A percentile compares a stretch with the other conserved stretches of the same genome.
Conservation (phyloP, 2,329 filamentous ascomycete genomes). For the Ophiostoma australiae region DNA sequence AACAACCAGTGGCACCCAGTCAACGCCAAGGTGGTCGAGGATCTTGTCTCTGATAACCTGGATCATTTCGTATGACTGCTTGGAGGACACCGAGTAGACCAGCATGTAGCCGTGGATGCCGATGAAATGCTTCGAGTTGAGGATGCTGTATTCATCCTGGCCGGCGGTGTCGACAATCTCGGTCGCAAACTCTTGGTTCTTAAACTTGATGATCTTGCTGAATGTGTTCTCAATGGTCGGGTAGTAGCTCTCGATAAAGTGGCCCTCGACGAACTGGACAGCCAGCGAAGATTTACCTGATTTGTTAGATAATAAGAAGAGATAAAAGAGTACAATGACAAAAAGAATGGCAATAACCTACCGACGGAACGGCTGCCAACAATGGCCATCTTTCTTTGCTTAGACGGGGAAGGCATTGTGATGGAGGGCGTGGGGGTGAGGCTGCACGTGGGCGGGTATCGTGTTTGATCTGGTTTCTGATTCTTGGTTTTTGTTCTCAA, state of each 20-base stretch:
- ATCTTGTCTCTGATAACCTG: slow-evolving; percentile 96
- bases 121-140: slow-evolving; percentile 98
- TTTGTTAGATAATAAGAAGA: neutral
- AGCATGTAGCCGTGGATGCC: slow-evolving; percentile 98
- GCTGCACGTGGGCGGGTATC: slow-evolving; percentile 20
- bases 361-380: slow-evolving; percentile 87
- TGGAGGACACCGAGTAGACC: slow-evolving; percentile 93
- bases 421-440: slow-evolving; percentile 21
- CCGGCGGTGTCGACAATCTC: slow-evolving; percentile 98
- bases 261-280: slow-evolving; percentile 93
- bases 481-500: neutral
- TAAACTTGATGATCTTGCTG: slow-evolving; percentile 88
- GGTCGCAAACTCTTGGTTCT: slow-evolving; percentile 86
- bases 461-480: slow-evolving; percentile 7
- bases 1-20: slow-evolving; percentile 87
- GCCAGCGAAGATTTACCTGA: slow-evolving; percentile 95
- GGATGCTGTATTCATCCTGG: slow-evolving; percentile 97
- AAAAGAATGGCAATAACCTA: slow-evolving; percentile 16
- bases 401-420: slow-evolving; percentile 51
- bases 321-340: neutral
- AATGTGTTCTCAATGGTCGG: slow-evolving; percentile 99
- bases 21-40: slow-evolving; percentile 88
- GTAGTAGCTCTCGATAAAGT: slow-evolving; percentile 99
- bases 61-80: slow-evolving; percentile 96
- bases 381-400: slow-evolving; percentile 93